Base-by-base conservation (phyloP, 2,329 filamentous ascomycete species). In the Orbilia blumenaviensis region DNA sequence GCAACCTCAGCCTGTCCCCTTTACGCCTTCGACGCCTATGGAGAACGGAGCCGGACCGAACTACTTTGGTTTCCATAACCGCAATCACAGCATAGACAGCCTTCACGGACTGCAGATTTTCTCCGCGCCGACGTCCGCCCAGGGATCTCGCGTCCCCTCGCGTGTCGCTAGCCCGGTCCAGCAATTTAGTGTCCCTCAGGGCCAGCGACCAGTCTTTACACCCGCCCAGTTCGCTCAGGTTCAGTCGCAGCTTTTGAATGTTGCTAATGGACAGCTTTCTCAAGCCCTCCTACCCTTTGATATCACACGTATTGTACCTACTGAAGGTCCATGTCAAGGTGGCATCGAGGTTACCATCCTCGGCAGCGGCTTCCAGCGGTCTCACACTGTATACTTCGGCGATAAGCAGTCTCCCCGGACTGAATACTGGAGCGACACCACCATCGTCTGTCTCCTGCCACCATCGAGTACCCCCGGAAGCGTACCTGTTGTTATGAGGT, bases 291-390 rank as follows among this genome's bases (percentile, higher is more conserved):
- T 77, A n/a, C 73, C 73, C 1, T 77, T 77, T 21, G 73, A 77
- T 54, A 77, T 77, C 34, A 77, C 67, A 10, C 78, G 78, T 61
- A 87, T 97, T 77, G 92, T 95, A 36, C 93, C 94, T 0, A 87
- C 87, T 29, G 92, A 96, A 82, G 93, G 93, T 0, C 92, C 93
- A 5, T 92, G 90, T 72, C 89, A 88, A 36, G 93, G 93, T 73
- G 93, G 93, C 44, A 93, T 92, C 62, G 93, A 97, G 82, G 92
- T 97, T 2, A 94, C 92, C 0, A 88, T 95, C 67, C 85, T 96
- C 7, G 93, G 94, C 16, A 91, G 89, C 78, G 89, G 90, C 12
- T 96, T 97, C 81, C 90, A 89, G 78, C 90, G 91, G 83, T 89
- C 89, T 0, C 86, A 96, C 77, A 91, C 94, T 77, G 92, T 97